These are phyloP conservation scores for Picea glauca DNA, from an alignment of 75 land plant species.

Conservation along the genomic window DNA sequence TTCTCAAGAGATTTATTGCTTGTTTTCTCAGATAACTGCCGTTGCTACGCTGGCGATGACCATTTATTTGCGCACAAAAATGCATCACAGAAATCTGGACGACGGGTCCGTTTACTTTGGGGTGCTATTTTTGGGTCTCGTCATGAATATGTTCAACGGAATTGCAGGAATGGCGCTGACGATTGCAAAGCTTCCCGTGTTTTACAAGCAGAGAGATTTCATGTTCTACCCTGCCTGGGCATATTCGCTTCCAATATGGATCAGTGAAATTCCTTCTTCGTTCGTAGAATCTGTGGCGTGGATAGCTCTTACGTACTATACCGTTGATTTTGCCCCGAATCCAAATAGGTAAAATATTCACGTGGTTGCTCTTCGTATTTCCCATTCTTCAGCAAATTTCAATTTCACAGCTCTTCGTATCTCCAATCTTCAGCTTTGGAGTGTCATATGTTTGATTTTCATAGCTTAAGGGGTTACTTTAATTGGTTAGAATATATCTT, in stretches of 20 bases:
- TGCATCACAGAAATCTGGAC: slow-evolving; percentile 28
- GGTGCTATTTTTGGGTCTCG: slow-evolving; percentile 44
- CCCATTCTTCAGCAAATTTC: no score
- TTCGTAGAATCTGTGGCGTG: slow-evolving; percentile 34
- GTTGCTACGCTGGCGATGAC: slow-evolving; percentile 40
- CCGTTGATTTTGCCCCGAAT: slow-evolving; percentile 57
- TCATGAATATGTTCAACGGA: slow-evolving; percentile 56
- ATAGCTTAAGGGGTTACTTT: no score
- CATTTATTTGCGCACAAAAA: slow-evolving; percentile 44
- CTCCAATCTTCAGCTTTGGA: no score
- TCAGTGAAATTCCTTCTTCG: slow-evolving; percentile 45
- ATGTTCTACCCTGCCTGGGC: slow-evolving; percentile 68
- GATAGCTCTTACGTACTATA: slow-evolving; percentile 48
- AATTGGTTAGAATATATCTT: no score
- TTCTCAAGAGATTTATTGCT: no score
- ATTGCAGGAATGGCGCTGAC: slow-evolving; percentile 42
- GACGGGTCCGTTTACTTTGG: slow-evolving; percentile 44
- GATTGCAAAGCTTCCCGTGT: slow-evolving; percentile 46
- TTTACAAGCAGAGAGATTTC: slow-evolving; percentile 61
- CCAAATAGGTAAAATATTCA: no score
- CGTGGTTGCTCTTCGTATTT: no score
- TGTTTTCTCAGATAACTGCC: neutral
- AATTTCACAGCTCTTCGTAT: no score
- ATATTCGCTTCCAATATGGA: slow-evolving; percentile 35
- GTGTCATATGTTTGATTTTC: no score